A percentile compares a stretch with the other conserved stretches of the same genome.
Conservation (phyloP, 306 rosid genomes). For the Abrus precatorius region DNA sequence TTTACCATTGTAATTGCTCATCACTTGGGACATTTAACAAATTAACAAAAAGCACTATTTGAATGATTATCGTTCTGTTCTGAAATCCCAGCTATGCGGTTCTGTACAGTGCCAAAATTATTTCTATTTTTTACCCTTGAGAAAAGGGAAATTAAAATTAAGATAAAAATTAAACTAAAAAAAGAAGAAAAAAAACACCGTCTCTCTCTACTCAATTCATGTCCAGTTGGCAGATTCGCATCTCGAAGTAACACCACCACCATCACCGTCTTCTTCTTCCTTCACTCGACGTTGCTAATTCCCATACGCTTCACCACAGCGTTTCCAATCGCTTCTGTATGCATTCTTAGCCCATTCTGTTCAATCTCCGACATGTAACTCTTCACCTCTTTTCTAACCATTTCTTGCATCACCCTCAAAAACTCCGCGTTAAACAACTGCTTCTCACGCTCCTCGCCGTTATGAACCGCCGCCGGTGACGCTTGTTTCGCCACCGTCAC, state of each 20-base stretch:
- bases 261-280: too few relatives aligned
- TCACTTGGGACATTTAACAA: not conserved
- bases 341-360: constrained; percentile 63
- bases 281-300: constrained; percentile 69
- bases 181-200: constrained; percentile 28
- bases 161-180: constrained; percentile 7
- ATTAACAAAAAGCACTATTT: not conserved
- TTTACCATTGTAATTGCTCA: not conserved
- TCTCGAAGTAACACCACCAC: not conserved
- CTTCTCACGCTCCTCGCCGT: constrained; percentile 12
- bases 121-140: constrained; percentile 48
- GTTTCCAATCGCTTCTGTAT: constrained; percentile 71
- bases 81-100: constrained; percentile 28
- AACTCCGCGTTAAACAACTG: constrained; percentile 72
- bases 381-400: constrained; percentile 84
- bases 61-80: constrained; percentile 18
- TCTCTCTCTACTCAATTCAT: constrained; percentile 4
- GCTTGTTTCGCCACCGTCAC: not conserved
- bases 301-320: constrained; percentile 79
- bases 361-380: constrained; percentile 81
- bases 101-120: constrained; percentile 65
- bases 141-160: constrained; percentile 7
- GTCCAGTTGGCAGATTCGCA: constrained; percentile 21
- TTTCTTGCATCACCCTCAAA: constrained; percentile 79
- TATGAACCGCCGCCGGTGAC: not conserved